Evolutionary conservation across 371 early-diverging fungal genomes (phyloP).

Genomic region (Mucor sp.): DNA sequence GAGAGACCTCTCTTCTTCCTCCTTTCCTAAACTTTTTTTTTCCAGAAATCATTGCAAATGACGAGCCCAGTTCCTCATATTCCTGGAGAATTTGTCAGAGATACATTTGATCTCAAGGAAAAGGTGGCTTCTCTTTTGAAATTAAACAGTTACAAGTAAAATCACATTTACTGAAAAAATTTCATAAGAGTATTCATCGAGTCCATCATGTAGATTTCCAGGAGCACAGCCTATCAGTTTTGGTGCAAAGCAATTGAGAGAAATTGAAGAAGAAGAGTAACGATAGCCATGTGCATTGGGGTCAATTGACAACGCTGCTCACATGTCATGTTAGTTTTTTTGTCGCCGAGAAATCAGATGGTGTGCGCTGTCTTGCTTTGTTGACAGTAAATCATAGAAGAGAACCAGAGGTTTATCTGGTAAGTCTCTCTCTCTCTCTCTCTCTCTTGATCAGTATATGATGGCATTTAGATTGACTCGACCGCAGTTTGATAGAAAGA

Average conservation of each 20-base stretch:
- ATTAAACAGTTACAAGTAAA: slow-evolving; percentile 46
- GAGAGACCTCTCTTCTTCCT: not conserved
- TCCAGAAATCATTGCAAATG: slow-evolving; percentile 17
- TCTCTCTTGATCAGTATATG: not conserved
- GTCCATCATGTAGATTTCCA: slow-evolving; percentile 59
- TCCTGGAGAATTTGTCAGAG: slow-evolving; percentile 47
- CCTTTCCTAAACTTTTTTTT: not conserved
- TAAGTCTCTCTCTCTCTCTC: slow-evolving; percentile 28
- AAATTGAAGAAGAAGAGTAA: slow-evolving; percentile 78
- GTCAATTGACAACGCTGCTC: not conserved
- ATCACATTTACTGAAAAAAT: not conserved
- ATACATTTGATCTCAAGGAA: slow-evolving; percentile 31
- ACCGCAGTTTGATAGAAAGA: slow-evolving; percentile 84
- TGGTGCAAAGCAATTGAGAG: slow-evolving; percentile 64
- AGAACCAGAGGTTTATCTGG: slow-evolving; percentile 67
- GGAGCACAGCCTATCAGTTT: slow-evolving; percentile 98
- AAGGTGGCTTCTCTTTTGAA: slow-evolving; percentile 40
- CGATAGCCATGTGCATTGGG: slow-evolving; percentile 38
- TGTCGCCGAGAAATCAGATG: slow-evolving; percentile 99
- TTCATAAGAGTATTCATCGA: not conserved
- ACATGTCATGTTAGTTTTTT: slow-evolving; percentile 64
- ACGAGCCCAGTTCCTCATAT: slow-evolving; percentile 44
- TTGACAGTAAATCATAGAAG: slow-evolving; percentile 47
- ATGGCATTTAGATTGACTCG: not conserved
- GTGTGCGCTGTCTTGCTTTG: slow-evolving; percentile 86